Evolutionary conservation across 192 early-diverging fungal species (phyloP).

Genomic region (Pilaira anomala): DNA sequence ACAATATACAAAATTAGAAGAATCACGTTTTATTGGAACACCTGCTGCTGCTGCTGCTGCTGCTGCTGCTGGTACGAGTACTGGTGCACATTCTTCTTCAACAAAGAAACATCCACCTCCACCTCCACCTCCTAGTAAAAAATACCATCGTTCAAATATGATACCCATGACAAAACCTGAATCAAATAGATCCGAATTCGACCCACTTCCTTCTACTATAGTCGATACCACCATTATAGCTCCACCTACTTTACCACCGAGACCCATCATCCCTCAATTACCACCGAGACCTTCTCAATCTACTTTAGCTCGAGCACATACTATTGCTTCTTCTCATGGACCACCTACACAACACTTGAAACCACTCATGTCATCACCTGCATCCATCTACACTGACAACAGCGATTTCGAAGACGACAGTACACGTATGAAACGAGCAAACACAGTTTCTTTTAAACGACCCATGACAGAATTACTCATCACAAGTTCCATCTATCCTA

Average conservation of each 20-base stretch:
- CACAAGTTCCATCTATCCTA: conserved; percentile 36
- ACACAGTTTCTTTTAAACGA: background rate
- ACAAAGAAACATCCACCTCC: conserved; percentile 20
- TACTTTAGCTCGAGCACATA: conserved; percentile 20
- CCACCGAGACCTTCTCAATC: conserved; percentile 25
- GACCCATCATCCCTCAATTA: conserved; percentile 11
- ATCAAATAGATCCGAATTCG: background rate
- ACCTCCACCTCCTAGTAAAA: conserved; percentile 29
- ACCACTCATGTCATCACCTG: too few relatives aligned
- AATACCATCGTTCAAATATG: conserved; percentile 17
- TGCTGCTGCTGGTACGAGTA: conserved; percentile 4
- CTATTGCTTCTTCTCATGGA: conserved; percentile 11
- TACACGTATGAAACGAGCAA: background rate
- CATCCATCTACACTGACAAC: background rate
- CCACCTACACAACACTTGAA: background rate
- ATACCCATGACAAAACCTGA: background rate
- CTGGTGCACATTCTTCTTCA: background rate
- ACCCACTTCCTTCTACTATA: background rate
- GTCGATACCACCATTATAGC: background rate
- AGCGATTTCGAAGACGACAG: background rate
- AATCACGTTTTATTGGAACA: conserved; percentile 1
- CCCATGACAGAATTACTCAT: background rate
- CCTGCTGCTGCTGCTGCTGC: conserved; percentile 2
- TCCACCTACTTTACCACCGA: conserved; percentile 7
- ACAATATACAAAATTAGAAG: conserved; percentile 13